Evolutionary conservation across 2,329 filamentous ascomycete genomes (phyloP), one percentile per base, ranked within the genome.

Genomic region (Akanthomyces dipterigenus): DNA sequence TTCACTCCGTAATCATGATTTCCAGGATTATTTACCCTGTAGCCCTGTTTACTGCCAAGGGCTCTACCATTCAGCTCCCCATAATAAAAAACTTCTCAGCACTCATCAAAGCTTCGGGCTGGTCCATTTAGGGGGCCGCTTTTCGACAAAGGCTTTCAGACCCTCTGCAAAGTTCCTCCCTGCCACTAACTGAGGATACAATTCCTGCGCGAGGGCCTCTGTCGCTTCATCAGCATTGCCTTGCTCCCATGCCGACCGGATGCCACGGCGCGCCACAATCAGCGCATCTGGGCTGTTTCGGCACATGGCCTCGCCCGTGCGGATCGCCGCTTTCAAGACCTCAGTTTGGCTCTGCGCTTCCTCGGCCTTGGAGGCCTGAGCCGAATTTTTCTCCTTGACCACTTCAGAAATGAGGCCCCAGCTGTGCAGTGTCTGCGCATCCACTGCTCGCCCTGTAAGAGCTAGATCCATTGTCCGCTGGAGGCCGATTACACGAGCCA

Each of bases 251-350:
- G 86, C 88, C 63, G 88, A 71, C 71, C 87, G 85, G 55, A 92
- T 70, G 0, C 88, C 88, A 68, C 87, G 86, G 8, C 88, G 79
- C 62, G 79, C 86, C 18, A 89, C 86, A 66, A 91, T 83, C 31
- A 91, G 83, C 42, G 86, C 81, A 71, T 92, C 89, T 1, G 89
- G 89, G 65, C 86, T 89, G 70, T 88, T 87, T 62, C 68, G 80
- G n/a, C 80, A 81, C 65, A 91, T 83, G 67, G 76, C 71, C 55
- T 70, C 71, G 11, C 34, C 51, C 5, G 26, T 34, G 14, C 38
- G 34, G 16, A 55, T 42, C 4, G 51, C 51, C 3, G 51, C 51
- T n/a, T 36, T 14, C 9, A 55, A 11, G 16, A 55, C 51, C 24
- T 42, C 12, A 73, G 9, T 87, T 75, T 28, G 86, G 79, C 11